phyloP scores from a whole-genome alignment of 495 filamentous ascomycete genomes.

The Penicillium odoratum region DNA sequence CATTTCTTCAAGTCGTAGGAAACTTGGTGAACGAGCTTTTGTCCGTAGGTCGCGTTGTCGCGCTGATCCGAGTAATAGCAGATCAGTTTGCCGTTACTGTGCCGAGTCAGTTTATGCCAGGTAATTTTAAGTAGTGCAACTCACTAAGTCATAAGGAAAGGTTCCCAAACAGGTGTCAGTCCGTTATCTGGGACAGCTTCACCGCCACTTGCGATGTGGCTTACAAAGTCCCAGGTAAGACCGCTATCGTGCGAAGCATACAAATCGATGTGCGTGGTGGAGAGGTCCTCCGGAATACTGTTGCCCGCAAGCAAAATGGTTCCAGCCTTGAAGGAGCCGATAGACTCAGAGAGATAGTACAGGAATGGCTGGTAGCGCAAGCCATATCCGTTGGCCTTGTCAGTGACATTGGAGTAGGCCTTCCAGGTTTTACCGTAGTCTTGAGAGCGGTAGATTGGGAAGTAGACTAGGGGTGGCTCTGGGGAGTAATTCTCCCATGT shows the following conservation, averaged over 20 bases:
- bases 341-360: constrained; percentile 54
- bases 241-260: constrained; percentile 62
- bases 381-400: constrained; percentile 63
- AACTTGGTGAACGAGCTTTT: constrained; percentile 64
- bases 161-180: constrained; percentile 69
- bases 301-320: constrained; percentile 64
- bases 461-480: constrained; percentile 57
- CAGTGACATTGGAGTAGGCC: constrained; percentile 59
- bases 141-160: constrained; percentile 56
- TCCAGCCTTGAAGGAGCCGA: constrained; percentile 58
- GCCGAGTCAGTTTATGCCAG: constrained; percentile 3
- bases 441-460: constrained; percentile 63
- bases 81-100: constrained; percentile 55
- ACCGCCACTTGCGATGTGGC: constrained; percentile 64
- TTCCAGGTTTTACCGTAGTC: constrained; percentile 64
- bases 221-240: constrained; percentile 64
- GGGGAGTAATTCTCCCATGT: constrained; percentile 66
- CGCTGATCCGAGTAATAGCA: constrained; percentile 72
- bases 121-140: constrained; percentile 5
- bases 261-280: constrained; percentile 63
- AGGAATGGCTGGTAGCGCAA: constrained; percentile 69
- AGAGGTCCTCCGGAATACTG: constrained; percentile 62
- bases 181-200: constrained; percentile 61
- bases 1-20: constrained; percentile 58
- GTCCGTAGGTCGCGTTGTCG: constrained; percentile 58